These are phyloP conservation scores for Hypoxylon intermedium DNA, from an alignment of 495 filamentous ascomycete genomes.

Conservation along the genomic window DNA sequence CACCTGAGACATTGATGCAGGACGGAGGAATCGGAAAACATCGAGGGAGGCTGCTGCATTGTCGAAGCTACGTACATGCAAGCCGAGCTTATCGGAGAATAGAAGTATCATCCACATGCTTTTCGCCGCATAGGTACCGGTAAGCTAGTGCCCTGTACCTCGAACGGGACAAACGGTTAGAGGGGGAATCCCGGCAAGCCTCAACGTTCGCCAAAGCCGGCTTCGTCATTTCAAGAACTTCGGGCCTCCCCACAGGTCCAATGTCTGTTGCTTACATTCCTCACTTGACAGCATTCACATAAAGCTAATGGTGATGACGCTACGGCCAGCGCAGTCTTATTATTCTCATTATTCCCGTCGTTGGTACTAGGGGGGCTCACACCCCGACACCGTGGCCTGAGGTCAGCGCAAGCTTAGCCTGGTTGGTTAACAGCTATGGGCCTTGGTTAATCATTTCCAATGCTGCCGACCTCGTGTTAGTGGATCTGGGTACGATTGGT, in stretches of 20 bases:
- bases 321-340: too few relatives aligned
- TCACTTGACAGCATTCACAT: constrained; percentile 1
- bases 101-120: too few relatives aligned
- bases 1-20: neutral
- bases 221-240: neutral
- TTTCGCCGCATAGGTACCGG: too few relatives aligned
- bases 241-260: constrained; percentile 1
- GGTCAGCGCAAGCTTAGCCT: constrained; percentile 25
- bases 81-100: neutral
- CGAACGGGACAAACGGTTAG: constrained; percentile 14
- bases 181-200: constrained; percentile 20
- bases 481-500: constrained; percentile 30
- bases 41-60: constrained; percentile 4
- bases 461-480: constrained; percentile 37
- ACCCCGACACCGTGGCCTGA: too few relatives aligned
- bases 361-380: too few relatives aligned
- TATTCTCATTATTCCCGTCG: constrained; percentile 9
- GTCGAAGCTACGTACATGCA: too few relatives aligned
- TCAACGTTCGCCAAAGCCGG: neutral
- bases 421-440: constrained; percentile 11
- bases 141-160: constrained; percentile 16
- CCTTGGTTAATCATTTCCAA: constrained; percentile 29
- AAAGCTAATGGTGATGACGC: neutral
- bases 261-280: neutral
- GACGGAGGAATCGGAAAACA: neutral